Evolutionary conservation across 2,329 filamentous ascomycete species (phyloP).

Genomic region (Claviceps humidiphila): DNA sequence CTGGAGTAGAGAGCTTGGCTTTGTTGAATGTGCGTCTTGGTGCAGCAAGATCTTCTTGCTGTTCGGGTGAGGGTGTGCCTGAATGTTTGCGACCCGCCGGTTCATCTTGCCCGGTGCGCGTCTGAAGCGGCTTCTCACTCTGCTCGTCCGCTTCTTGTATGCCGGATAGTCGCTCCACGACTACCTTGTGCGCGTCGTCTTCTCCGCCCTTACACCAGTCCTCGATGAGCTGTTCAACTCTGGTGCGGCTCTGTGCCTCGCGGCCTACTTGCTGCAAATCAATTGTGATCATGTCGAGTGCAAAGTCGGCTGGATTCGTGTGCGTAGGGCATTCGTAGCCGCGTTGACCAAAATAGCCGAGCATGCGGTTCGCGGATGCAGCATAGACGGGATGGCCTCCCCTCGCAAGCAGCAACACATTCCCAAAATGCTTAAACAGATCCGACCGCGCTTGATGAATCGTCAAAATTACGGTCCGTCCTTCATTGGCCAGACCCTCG

Average conservation of each 20-base stretch:
- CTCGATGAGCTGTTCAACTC: slow-evolving; percentile 47
- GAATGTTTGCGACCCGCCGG: no score
- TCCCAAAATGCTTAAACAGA: slow-evolving; percentile 58
- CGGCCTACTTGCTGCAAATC: slow-evolving; percentile 53
- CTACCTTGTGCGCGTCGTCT: slow-evolving; percentile 4
- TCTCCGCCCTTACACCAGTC: slow-evolving; percentile 32
- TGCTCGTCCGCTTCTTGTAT: slow-evolving; percentile 18
- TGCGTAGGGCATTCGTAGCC: slow-evolving; percentile 54
- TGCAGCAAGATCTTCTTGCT: slow-evolving; percentile 5
- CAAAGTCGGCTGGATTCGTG: slow-evolving; percentile 68
- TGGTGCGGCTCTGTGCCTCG: slow-evolving; percentile 48
- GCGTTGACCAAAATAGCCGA: slow-evolving; percentile 46
- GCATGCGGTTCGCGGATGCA: slow-evolving; percentile 49
- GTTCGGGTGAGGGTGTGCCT: slow-evolving; percentile 1
- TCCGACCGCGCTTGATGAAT: slow-evolving; percentile 68
- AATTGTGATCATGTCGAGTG: slow-evolving; percentile 62
- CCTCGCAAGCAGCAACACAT: slow-evolving; percentile 55
- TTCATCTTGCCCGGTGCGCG: neutral
- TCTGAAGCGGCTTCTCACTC: slow-evolving; percentile 6
- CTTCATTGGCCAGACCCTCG: slow-evolving; percentile 55
- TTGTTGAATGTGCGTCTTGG: slow-evolving; percentile 30
- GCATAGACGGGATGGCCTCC: slow-evolving; percentile 58
- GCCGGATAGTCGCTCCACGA: slow-evolving; percentile 11
- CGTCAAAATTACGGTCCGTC: slow-evolving; percentile 61
- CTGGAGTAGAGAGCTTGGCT: slow-evolving; percentile 46